phyloP scores from a whole-genome alignment of 192 early-diverging fungal species.

The Geranomyces michiganensis region DNA sequence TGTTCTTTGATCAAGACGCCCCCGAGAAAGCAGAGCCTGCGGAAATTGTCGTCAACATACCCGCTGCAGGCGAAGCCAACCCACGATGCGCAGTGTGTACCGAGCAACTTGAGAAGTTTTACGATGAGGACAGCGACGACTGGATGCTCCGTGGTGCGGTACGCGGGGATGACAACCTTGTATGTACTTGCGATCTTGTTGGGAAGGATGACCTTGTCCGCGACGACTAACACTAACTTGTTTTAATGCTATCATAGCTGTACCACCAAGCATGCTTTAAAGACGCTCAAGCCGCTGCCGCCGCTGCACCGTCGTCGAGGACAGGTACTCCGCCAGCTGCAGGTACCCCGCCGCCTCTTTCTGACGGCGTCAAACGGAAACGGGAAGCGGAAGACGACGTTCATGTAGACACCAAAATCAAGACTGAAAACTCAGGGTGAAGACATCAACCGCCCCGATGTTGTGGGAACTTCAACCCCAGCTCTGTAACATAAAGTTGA shows the following conservation, averaged over 20 bases:
- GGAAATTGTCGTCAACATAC: constrained; percentile 38
- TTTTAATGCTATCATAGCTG: not conserved
- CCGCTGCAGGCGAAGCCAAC: constrained; percentile 38
- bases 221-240: not conserved
- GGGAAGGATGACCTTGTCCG: not conserved
- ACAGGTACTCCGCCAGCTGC: not conserved
- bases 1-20: constrained; percentile 41
- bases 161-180: constrained; percentile 22
- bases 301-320: not conserved
- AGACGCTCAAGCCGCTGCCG: not conserved
- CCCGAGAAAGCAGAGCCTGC: not conserved
- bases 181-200: too few species aligned
- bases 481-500: too few species aligned
- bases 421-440: constrained; percentile 4
- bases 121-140: constrained; percentile 56
- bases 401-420: not conserved
- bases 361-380: constrained; percentile 2
- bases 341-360: not conserved
- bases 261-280: constrained; percentile 27
- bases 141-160: constrained; percentile 62
- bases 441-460: too few species aligned
- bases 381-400: not conserved
- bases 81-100: constrained; percentile 51
- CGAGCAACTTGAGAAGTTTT: constrained; percentile 58
- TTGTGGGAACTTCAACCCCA: too few species aligned